phyloP scores from a whole-genome alignment of 441 rosid genomes.

The Populus hybrid region DNA sequence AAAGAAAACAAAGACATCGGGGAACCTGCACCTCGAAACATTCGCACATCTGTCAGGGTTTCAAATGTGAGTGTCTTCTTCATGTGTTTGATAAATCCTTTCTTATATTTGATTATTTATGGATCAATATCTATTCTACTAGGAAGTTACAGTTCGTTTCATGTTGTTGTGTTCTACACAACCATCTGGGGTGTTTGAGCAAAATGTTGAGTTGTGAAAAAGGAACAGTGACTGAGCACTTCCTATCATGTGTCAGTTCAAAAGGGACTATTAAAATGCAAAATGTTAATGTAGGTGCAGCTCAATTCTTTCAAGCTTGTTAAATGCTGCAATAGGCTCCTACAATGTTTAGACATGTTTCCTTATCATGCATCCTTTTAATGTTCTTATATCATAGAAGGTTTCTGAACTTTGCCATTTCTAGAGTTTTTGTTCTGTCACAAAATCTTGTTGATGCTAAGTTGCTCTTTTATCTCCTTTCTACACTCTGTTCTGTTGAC shows the following conservation, averaged over 20 bases:
- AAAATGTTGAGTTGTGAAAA: not conserved
- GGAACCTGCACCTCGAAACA: slow-evolving; percentile 48
- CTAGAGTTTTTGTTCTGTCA: not conserved
- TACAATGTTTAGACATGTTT: not conserved
- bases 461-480: not conserved
- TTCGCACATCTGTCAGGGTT: slow-evolving; percentile 33
- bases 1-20: slow-evolving; percentile 72
- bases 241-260: not conserved
- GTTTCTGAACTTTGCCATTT: not conserved
- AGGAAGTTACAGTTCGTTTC: not conserved
- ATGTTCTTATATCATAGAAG: not conserved
- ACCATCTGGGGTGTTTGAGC: not conserved
- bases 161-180: not conserved
- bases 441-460: not conserved
- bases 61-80: slow-evolving; percentile 21
- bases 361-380: not conserved
- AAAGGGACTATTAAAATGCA: not conserved
- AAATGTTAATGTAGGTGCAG: not conserved
- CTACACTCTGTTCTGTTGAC: not conserved
- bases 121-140: not conserved
- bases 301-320: not conserved
- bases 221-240: not conserved
- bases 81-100: not conserved
- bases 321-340: slow-evolving; percentile 2
- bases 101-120: not conserved